Evolutionary conservation across 2,329 filamentous ascomycete species (phyloP).

Genomic region (Colletotrichum noveboracense): DNA sequence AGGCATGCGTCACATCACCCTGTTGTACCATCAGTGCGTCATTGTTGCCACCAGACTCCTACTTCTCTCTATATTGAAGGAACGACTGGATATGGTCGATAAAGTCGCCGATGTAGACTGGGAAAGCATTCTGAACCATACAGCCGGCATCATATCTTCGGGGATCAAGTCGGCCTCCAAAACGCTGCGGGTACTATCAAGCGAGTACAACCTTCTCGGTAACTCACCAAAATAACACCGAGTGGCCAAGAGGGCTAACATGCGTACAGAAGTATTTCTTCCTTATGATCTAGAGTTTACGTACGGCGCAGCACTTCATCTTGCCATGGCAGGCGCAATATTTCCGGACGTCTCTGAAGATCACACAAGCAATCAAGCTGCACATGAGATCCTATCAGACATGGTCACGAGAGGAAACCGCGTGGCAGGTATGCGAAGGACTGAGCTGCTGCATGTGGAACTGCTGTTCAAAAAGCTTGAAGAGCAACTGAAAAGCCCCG

Average conservation of each 20-base stretch:
- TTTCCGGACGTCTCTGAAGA: not conserved
- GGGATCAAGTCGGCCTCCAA: not conserved
- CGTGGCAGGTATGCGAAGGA: not conserved
- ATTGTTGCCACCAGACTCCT: constrained; percentile 1
- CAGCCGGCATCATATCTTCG: not conserved
- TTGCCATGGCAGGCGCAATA: not conserved
- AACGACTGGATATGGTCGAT: not conserved
- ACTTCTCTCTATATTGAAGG: not conserved
- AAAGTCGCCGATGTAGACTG: not conserved
- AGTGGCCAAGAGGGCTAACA: not conserved
- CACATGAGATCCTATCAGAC: not conserved
- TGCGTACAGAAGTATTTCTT: not conserved
- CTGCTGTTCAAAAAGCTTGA: not conserved
- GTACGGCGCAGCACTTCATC: not conserved
- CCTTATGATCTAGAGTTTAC: not conserved
- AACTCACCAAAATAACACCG: not conserved
- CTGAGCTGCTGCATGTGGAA: not conserved
- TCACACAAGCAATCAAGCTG: not conserved
- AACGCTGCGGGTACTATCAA: not conserved
- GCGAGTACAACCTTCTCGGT: not conserved
- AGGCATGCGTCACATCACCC: not conserved
- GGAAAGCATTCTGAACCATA: not conserved
- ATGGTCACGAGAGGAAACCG: not conserved
- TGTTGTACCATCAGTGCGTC: not conserved
- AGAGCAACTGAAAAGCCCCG: not conserved